Base-by-base conservation (phyloP, 371 early-diverging fungal species). In the Phascolomyces articulosus region DNA sequence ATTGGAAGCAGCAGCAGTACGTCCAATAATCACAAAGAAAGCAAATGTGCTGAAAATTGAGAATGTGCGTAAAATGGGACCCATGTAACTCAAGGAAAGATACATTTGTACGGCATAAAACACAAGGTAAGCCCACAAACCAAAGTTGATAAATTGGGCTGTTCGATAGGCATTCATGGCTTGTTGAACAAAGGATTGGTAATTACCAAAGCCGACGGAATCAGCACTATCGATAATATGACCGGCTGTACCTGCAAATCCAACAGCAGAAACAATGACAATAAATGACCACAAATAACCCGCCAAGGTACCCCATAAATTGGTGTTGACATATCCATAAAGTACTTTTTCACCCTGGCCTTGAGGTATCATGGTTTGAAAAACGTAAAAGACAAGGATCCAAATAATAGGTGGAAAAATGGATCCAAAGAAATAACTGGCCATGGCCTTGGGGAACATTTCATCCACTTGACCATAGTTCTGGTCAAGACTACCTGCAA, bases 201-300 rank as follows among this genome's bases (percentile, higher is more conserved):
- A n/a, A n/a, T n/a, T 20, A 3, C 16, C 6, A 47, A 13, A 47
- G 16, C 1, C 4, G n/a, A 55, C 15, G 20, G 18, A 27, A 20
- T 27, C 28, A 13, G 26, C 10, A 4, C 28, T 29, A 18, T 28
- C 6, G 4, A 55, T 16, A 18, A 28, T 29, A 26, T n/a, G 24
- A 29, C 55, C 55, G 1, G 18, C 11, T 7, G 40, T 57, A 6
- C 57, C 57, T 2, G 21, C 24, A 13, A 57, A 20, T 3, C 40
- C 57, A 18, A 57, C 21, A 9, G 34, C 40, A n/a, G 21, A 31
- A 18, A 57, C 21, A 16, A 21, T 2, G 21, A 57, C n/a, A 21
- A 57, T 57, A 26, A 57, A 57, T 40, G 40, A 34, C 57, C 57
- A 57, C 18, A 57, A 9, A 21, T 57, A 57, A 20, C 57, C 57